Evolutionary conservation across 2,329 filamentous ascomycete genomes (phyloP), one percentile per base, ranked within the genome.

Genomic region (Talaromyces pinophilus): DNA sequence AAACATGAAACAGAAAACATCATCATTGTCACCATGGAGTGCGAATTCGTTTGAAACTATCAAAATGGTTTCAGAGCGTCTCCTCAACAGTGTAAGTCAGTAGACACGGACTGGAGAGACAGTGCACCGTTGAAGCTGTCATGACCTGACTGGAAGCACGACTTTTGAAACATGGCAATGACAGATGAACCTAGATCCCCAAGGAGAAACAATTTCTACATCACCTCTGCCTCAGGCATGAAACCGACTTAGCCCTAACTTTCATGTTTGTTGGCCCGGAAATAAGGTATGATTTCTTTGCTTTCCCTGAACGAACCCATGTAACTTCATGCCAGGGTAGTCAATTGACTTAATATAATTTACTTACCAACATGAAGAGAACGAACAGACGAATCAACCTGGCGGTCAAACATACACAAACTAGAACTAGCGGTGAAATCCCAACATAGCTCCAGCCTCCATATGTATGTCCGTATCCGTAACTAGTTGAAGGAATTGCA

Each of bases 381-480:
- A 8, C 15, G 22, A 28, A 15, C 13, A 28, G 46, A 54, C 25
- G 6, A 54, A 30, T 30, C 11, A 54, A 54, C 28, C 3, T n/a
- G 5, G 28, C 28, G 25, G n/a, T 13, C n/a, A 55, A 15, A 55
- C 30, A 11, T n/a, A 55, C 33, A 25, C 33, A 10, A 25, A 15
- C 30, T 55, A 35, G 30, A 55, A 35, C 30, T 35, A 55, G 52
- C 52, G 28, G 54, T 57, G 54, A 25, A 57, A 40, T 38, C 33
- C 54, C 54, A 57, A 22, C 25, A 5, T 15, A 38, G 33, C 33
- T 35, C 33, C 10, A 35, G 10, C 33, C 25, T 19, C 30, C 30
- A 13, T 30, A 7, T 25, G 15, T 15, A 28, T 35, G 10, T 57
- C 30, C 22, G 48, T 13, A 8, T 55, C 30, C 19, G 11, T 38